Conservation (phyloP, 1,284 basidiomycete species). For the Pseudozyma pruni region DNA sequence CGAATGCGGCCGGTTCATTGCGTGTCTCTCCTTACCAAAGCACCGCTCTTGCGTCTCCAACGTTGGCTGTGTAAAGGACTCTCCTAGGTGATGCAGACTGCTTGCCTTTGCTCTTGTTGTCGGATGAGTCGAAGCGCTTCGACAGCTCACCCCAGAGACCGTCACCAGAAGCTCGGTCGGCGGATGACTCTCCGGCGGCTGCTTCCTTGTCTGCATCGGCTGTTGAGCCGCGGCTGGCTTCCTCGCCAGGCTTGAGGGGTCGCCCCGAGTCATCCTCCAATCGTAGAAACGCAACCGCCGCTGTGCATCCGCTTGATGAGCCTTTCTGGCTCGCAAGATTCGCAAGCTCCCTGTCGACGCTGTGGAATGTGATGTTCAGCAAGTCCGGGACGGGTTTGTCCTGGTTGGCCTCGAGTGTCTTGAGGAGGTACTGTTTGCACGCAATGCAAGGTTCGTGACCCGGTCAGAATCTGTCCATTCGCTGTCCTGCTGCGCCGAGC, state of each 20-base stretch:
- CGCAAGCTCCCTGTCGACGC: conserved; percentile 84
- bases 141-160: conserved; percentile 39
- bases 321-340: conserved; percentile 84
- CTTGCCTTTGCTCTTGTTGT: conserved; percentile 11
- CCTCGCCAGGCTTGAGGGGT: conserved; percentile 42
- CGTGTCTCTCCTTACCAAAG: conserved; percentile 72
- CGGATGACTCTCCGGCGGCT: background rate
- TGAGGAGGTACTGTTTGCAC: conserved; percentile 67
- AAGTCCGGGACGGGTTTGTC: conserved; percentile 81
- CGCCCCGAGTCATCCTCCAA: conserved; percentile 77
- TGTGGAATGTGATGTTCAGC: conserved; percentile 91
- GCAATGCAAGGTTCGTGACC: background rate
- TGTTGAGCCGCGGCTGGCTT: background rate
- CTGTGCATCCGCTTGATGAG: conserved; percentile 96
- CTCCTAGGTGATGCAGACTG: conserved; percentile 71
- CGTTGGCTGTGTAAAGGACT: conserved; percentile 95
- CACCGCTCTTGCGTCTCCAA: conserved; percentile 90
- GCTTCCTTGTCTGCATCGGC: conserved; percentile 1
- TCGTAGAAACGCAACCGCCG: conserved; percentile 96
- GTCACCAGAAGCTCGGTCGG: conserved; percentile 11
- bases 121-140: conserved; percentile 32
- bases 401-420: conserved; percentile 70
- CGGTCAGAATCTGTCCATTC: background rate
- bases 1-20: background rate
- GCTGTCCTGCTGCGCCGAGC: no score